Base-by-base conservation (phyloP, 441 rosid genomes). In the Adansonia grandidieri region DNA sequence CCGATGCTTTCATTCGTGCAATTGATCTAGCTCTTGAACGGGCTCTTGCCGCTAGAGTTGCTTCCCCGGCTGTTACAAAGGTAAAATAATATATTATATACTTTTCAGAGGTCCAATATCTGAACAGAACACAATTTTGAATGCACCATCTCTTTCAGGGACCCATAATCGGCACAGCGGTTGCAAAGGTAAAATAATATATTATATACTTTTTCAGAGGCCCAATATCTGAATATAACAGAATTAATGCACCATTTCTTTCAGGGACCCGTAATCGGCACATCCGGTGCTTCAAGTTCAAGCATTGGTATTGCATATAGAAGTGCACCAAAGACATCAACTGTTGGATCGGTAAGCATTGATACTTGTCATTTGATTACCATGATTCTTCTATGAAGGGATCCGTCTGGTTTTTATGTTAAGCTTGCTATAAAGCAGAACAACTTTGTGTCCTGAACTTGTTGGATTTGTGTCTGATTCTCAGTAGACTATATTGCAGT, bases 241-340 rank as follows among this genome's bases (percentile, higher is more conserved):
- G 10, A 70, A 67, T 64, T 32, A 78, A 6, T 51, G 72, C 50
- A 69, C 76, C 57, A 6, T 73, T 81, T 65, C 64, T 53, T 60
- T 72, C 87, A 87, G 92, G 86, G 85, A 53, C 81, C 89, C 54
- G 70, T 81, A 32, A 32, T 32, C 4, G 37, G 37, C 37, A 32
- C 37, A 0, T 42, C 87, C 79, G 88, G 87, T 64, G 72, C 89
- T 78, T 83, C 90, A 73, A 84, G 73, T 82, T 74, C 90, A 84
- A 81, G 84, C 78, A 50, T 86, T 65, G 81, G 65, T 65, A 81
- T 83, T 82, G 81, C 77, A 66, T 90, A 89, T 72, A 85, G 90
- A 86, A 79, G 77, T 87, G 83, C 87, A 73, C 87, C 89, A 56
- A 81, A 80, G 75, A 79, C 89, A 44, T 71, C 89, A 56, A 84